Base-by-base conservation (phyloP, 106 monocot species). In the Gastrodia elata region DNA sequence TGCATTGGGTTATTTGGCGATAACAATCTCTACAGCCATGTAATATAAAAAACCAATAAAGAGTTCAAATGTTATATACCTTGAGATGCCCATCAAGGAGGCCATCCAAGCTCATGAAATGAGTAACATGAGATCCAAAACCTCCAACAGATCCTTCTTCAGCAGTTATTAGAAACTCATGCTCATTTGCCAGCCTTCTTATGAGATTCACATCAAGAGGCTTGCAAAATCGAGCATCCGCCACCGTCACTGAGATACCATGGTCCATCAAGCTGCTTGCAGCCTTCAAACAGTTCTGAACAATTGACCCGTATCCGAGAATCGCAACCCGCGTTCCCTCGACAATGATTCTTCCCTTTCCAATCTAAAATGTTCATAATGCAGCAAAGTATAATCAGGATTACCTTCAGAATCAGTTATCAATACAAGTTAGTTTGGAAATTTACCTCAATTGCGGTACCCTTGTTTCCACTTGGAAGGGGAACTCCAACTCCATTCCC, bases 101-200 rank as follows among this genome's bases (percentile, higher is more conserved):
- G 22, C 87, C 91, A 70, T 64, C 83, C 67, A 87, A 70, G 71
- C 75, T 75, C 4, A 91, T 36, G 69, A 83, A 91, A 43, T 91
- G 87, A 13, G 81, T 11, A 1, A 91, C 87, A 72, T 91, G 91
- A 4, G 91, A 91, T 13, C 85, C 84, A 25, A 91, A 91, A 10
- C 91, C 91, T 9, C 91, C 91, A 15, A 87, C 73, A 5, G 91
- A 87, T 39, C 91, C 91, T 75, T 91, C 91, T 72, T 91, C 91
- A 2, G 81, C 87, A 3, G 87, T 91, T 58, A 91, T 74, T 13
- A 91, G 71, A 48, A 87, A 46, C 74, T 91, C 91, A 41, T 91
- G 91, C 74, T 83, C 80, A 1, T 68, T 76, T 2, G 74, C 87
- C 2, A 91, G 87, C 14, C 68, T 71, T 32, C 81, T 73, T 9